Evolutionary conservation across 305 asterid genomes (phyloP), one percentile per base, ranked within the genome.

Genomic region (Fraxinus sp.): DNA sequence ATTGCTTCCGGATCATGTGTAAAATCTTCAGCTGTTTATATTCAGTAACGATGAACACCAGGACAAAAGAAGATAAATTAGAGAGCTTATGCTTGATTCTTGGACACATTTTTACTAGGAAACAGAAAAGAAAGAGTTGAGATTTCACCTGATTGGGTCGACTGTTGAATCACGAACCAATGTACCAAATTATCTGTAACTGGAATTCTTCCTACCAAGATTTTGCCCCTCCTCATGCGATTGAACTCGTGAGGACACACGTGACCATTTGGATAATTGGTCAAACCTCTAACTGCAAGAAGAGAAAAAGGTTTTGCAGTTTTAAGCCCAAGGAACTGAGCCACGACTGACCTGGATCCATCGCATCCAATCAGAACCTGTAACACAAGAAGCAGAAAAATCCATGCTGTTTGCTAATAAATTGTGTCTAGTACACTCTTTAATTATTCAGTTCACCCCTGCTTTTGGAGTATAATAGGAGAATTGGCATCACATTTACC

Each of bases 261-360:
- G 33, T 89, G 90, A 18, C 86, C 89, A 35, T 80, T 16, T 64
- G 88, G 87, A 82, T 89, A 89, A 52, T 20, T 77, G 16, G 90
- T 83, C 66, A 85, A 83, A 22, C 89, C 86, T 74, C 91, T 85
- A 4, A 85, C 59, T 10, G 82, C 39, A 74, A 79, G 39, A 16
- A 75, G 76, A 32, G 75, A 73, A 79, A 83, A 85, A 7, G 49
- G n/a, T 28, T 78, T 81, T 37, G 88, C n/a, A 37, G 86, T 84
- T 78, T 85, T 85, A 26, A 85, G 62, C 20, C 87, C 89, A 30
- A 88, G 86, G 82, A 78, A 85, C 76, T 76, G 78, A 32, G 89
- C 88, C 77, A 88, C 87, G n/a, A 79, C 30, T 4, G 91, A 88
- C 62, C 75, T 75, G 22, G 81, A 78, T 66, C 88, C 90, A 39